phyloP scores from a whole-genome alignment of 2,329 filamentous ascomycete species.

The Xylariales sp. region DNA sequence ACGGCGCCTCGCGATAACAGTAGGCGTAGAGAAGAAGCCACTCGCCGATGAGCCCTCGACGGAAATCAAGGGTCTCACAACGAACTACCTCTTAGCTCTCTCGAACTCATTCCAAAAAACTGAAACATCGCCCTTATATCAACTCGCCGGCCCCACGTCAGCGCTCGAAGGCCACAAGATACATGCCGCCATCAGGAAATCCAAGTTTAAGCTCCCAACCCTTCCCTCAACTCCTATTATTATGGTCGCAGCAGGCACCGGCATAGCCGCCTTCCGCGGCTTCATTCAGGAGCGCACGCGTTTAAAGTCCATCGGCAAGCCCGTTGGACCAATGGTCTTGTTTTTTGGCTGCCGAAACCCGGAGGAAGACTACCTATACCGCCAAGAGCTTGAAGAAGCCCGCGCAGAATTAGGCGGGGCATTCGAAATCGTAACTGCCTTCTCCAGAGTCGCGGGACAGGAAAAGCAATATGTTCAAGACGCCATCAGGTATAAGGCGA shows the following conservation, averaged over 20 bases:
- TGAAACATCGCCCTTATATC: background rate
- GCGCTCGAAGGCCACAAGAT: conserved; percentile 8
- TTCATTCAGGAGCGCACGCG: conserved; percentile 15
- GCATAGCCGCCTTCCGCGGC: conserved; percentile 12
- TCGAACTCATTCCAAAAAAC: background rate
- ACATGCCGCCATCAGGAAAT: conserved; percentile 8
- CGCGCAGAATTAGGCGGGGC: background rate
- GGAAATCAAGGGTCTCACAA: conserved; percentile 10
- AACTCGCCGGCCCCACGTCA: background rate
- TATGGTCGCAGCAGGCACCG: conserved; percentile 10
- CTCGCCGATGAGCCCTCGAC: conserved; percentile 1
- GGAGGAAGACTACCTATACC: conserved; percentile 11
- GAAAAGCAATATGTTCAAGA: conserved; percentile 6
- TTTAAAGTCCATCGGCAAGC: background rate
- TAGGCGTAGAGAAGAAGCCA: conserved; percentile 7
- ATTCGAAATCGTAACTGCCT: conserved; percentile 1
- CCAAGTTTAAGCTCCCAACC: conserved; percentile 13
- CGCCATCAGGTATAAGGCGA: background rate
- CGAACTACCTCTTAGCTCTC: conserved; percentile 6
- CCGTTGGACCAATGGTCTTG: conserved; percentile 1
- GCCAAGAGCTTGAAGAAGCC: conserved; percentile 4
- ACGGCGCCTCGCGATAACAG: conserved; percentile 5
- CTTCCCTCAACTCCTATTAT: background rate
- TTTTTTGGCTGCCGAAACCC: conserved; percentile 16
- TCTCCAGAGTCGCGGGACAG: conserved; percentile 4